Base-by-base conservation (phyloP, 164 flowering plant species). In the Aristolochia contorta region DNA sequence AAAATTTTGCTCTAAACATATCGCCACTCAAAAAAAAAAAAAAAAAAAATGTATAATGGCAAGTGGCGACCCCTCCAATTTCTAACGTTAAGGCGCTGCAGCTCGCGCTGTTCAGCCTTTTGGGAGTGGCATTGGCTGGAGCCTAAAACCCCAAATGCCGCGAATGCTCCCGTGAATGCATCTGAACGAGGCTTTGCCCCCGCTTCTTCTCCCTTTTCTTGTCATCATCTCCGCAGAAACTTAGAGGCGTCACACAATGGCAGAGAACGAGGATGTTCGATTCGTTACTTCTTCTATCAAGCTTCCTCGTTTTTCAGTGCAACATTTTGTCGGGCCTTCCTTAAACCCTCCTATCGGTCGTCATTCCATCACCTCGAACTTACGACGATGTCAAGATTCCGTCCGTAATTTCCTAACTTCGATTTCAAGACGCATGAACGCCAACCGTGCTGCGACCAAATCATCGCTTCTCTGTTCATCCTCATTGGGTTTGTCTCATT, bases 221-320 rank as follows among this genome's bases (percentile, higher is more conserved):
- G n/a, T 37, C 7, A 10, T 37, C 12, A 4, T 10, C 43, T 10
- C 43, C 43, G 43, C 43, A 37, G 43, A 7, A 37, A 10, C 10
- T 37, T 10, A 37, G 43, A 37, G 43, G 43, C 7, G 43, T 37
- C 43, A 37, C 12, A 37, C 51, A 56, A 78, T 79, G 86, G 62
- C 54, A 55, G 52, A 47, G 43, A 76, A 79, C 54, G 77, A 74
- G 37, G 78, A 63, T 16, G 69, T 80, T 21, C 72, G 68, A 13
- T 75, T 85, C 76, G 55, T 69, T 1, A 69, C 82, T 0, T 80
- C 81, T 23, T 72, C 83, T 24, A 47, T 80, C 64, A 81, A 72
- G 58, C 22, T 74, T 52, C 75, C 78, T 12, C 61, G 19, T 37
- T 22, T 62, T 13, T 27, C 61, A 5, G 49, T 18, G 12, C 27